Conservation (phyloP, 345 rosid species). For the Cardiospermum halicacabum region DNA sequence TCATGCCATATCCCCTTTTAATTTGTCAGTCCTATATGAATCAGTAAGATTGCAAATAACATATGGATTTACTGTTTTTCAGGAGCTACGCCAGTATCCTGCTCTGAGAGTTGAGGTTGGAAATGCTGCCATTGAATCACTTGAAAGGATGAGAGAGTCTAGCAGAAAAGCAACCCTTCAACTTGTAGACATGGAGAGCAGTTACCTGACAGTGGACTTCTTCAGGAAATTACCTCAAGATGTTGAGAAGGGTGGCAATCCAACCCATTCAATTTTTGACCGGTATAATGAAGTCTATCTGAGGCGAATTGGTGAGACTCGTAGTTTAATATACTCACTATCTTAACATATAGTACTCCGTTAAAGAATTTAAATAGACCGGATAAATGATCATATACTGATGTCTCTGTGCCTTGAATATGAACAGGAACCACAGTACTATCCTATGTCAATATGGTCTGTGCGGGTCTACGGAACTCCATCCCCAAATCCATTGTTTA, state of each 20-base stretch:
- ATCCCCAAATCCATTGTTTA: constrained; percentile 93
- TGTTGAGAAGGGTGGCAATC: constrained; percentile 96
- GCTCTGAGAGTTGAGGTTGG: constrained; percentile 86
- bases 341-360: background rate
- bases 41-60: background rate
- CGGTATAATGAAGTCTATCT: constrained; percentile 90
- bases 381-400: constrained; percentile 9
- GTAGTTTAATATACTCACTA: too few species aligned
- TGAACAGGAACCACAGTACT: constrained; percentile 79
- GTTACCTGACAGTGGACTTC: constrained; percentile 93
- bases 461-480: constrained; percentile 78
- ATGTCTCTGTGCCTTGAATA: background rate
- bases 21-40: background rate
- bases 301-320: constrained; percentile 78
- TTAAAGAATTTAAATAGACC: background rate
- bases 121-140: constrained; percentile 89
- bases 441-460: constrained; percentile 92
- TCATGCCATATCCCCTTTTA: constrained; percentile 5
- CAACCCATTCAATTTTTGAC: constrained; percentile 91
- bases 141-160: constrained; percentile 82
- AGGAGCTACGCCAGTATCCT: constrained; percentile 98
- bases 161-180: constrained; percentile 91
- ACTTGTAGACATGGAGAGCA: constrained; percentile 92
- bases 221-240: constrained; percentile 99
- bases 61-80: constrained; percentile 22